Conservation (phyloP, 192 early-diverging fungal species). For the Spizellomyces punctatus region DNA sequence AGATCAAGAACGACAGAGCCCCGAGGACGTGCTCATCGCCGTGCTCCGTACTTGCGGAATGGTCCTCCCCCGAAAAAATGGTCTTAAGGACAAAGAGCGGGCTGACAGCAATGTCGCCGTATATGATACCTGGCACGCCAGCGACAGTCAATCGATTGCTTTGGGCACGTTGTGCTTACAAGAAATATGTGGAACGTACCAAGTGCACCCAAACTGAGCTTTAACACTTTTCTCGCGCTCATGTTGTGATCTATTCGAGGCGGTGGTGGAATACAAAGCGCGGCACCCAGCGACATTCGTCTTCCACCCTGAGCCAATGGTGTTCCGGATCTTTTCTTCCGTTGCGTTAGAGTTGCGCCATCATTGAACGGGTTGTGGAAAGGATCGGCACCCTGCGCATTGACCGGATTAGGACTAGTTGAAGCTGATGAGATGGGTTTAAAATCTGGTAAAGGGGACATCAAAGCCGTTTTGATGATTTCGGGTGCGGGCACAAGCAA, state of each 20-base stretch:
- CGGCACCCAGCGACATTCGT: constrained; percentile 49
- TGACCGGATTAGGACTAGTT: too few species aligned
- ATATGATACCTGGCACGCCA: constrained; percentile 40
- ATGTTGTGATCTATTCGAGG: constrained; percentile 44
- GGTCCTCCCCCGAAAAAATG: constrained; percentile 35
- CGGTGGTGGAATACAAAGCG: constrained; percentile 49
- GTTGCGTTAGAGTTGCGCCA: too few species aligned
- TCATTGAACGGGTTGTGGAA: too few species aligned
- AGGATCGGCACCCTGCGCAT: too few species aligned
- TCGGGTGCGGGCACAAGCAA: too few species aligned
- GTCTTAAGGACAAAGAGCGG: constrained; percentile 55
- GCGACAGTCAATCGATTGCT: constrained; percentile 4
- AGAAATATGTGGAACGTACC: constrained; percentile 24
- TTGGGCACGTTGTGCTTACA: neutral
- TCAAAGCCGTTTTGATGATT: too few species aligned
- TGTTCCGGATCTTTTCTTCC: too few species aligned
- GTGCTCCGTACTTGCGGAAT: neutral
- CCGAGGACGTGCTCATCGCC: constrained; percentile 35
- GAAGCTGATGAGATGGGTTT: too few species aligned
- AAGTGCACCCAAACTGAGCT: constrained; percentile 36
- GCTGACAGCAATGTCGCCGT: constrained; percentile 59
- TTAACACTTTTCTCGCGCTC: constrained; percentile 35
- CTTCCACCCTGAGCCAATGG: neutral
- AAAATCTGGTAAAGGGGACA: too few species aligned
- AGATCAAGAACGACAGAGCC: constrained; percentile 50